A percentile compares a stretch with the other conserved stretches of the same genome.
Conservation (phyloP, 2,329 filamentous ascomycete species). For the Fusarium incarnatum region DNA sequence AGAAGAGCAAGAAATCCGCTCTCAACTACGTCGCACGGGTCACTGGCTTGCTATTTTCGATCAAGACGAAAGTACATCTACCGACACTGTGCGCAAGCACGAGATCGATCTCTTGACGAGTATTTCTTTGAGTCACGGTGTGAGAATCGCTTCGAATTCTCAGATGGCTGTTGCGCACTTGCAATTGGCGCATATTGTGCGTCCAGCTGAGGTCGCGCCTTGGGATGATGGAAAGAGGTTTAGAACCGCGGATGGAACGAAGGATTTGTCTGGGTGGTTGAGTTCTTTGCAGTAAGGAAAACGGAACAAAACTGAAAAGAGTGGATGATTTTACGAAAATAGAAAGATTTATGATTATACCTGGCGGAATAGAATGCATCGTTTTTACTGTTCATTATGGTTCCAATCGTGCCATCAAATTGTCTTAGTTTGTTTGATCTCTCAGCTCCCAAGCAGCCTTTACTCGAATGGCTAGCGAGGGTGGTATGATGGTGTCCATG, state of each 20-base stretch:
- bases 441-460: not conserved
- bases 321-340: not conserved
- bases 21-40: not conserved
- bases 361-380: not conserved
- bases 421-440: too few relatives aligned
- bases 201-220: slow-evolving; percentile 9
- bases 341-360: not conserved
- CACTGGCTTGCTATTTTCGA: slow-evolving; percentile 18
- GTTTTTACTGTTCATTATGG: not conserved
- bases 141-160: slow-evolving; percentile 10
- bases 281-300: slow-evolving; percentile 11
- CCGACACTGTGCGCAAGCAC: slow-evolving; percentile 8
- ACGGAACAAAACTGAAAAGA: not conserved
- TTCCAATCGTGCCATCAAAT: too few relatives aligned
- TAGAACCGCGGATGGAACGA: slow-evolving; percentile 9
- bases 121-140: slow-evolving; percentile 9
- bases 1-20: slow-evolving; percentile 12
- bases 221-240: slow-evolving; percentile 27
- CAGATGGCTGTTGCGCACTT: slow-evolving; percentile 16
- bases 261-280: slow-evolving; percentile 22
- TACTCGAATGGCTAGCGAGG: not conserved
- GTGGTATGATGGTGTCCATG: too few relatives aligned
- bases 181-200: slow-evolving; percentile 19
- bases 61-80: not conserved
- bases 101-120: slow-evolving; percentile 23